Conservation (phyloP, 2,329 filamentous ascomycete genomes). For the Calonectria multiphialidica region DNA sequence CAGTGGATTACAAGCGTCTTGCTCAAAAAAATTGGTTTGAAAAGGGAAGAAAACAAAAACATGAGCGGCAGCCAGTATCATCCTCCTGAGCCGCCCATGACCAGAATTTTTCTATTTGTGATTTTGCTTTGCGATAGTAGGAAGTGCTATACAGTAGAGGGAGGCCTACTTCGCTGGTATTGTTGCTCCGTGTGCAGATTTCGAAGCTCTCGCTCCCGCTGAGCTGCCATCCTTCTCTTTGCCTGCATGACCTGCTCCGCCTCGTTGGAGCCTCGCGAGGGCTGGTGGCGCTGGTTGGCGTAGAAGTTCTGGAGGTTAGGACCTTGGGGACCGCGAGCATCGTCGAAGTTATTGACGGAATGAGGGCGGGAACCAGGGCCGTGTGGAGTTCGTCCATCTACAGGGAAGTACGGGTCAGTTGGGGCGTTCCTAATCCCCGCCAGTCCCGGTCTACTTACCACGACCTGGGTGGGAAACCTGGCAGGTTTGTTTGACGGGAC, state of each 20-base stretch:
- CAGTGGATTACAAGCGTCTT: conserved; percentile 42
- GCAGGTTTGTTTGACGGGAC: conserved; percentile 17
- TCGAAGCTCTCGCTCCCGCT: conserved; percentile 98
- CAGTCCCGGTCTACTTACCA: conserved; percentile 33
- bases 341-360: conserved; percentile 85
- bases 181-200: conserved; percentile 99
- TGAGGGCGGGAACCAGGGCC: conserved; percentile 79
- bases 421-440: conserved; percentile 28
- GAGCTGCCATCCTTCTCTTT: conserved; percentile 98
- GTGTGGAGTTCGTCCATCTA: conserved; percentile 79
- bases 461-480: conserved; percentile 28
- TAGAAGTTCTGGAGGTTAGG: conserved; percentile 93
- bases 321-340: conserved; percentile 77
- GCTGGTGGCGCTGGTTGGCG: conserved; percentile 91
- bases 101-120: conserved; percentile 54
- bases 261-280: conserved; percentile 85
- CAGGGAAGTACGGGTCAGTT: conserved; percentile 37
- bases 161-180: conserved; percentile 98
- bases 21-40: conserved; percentile 35
- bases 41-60: conserved; percentile 40
- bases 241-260: conserved; percentile 99
- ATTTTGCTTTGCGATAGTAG: conserved; percentile 51
- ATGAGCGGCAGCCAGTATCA: conserved; percentile 38
- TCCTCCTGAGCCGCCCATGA: conserved; percentile 40
- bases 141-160: conserved; percentile 77